phyloP scores from a whole-genome alignment of 129 eudicot species.

The Kitagawia praeruptora region DNA sequence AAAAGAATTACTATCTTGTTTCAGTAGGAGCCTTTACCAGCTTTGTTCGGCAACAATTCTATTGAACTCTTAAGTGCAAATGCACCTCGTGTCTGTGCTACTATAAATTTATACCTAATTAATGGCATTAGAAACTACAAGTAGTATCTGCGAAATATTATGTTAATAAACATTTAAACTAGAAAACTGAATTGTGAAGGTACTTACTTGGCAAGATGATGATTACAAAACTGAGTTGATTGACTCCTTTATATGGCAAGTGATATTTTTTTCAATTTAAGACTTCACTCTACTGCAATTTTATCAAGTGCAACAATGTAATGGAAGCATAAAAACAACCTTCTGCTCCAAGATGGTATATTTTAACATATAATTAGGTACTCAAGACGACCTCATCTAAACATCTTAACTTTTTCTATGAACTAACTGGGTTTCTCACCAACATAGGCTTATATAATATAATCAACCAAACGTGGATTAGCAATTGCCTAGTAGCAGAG shows the following conservation, averaged over 20 bases:
- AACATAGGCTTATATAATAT: neutral
- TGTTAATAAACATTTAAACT: neutral
- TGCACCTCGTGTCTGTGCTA: neutral
- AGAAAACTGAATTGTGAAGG: neutral
- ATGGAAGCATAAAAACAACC: neutral
- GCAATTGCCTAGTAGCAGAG: neutral
- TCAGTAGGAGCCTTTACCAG: neutral
- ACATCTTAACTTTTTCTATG: neutral
- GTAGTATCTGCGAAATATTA: neutral
- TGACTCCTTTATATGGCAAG: neutral
- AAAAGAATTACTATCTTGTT: neutral
- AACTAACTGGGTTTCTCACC: neutral
- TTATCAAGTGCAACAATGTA: neutral
- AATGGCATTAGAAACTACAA: neutral
- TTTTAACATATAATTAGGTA: neutral
- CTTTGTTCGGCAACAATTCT: neutral
- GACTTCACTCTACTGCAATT: constrained; percentile 1
- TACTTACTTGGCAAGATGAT: neutral
- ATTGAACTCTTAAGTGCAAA: neutral
- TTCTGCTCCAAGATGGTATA: neutral
- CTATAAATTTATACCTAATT: no score
- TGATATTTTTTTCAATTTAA: neutral
- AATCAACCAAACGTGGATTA: neutral
- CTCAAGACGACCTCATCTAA: neutral
- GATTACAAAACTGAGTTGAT: neutral